Evolutionary conservation across 2,329 filamentous ascomycete genomes (phyloP).

Genomic region (Stenocarpella maydis): DNA sequence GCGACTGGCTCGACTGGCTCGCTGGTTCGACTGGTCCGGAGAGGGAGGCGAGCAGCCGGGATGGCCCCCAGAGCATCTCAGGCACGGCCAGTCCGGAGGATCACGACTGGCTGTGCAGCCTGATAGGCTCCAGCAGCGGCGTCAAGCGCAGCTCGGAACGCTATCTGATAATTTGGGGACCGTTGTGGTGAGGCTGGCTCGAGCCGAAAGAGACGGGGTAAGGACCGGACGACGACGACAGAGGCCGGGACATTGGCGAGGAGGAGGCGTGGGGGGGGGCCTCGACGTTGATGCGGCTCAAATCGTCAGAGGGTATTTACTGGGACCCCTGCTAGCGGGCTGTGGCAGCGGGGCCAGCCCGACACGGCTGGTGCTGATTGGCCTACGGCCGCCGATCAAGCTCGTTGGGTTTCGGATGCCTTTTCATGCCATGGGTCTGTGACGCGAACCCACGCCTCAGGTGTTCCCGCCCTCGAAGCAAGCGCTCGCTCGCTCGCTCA

Average conservation of each 20-base stretch:
- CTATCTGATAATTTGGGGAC: constrained; percentile 18
- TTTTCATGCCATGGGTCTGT: constrained; percentile 44
- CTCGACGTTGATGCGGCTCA: constrained; percentile 41
- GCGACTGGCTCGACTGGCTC: too few relatives aligned
- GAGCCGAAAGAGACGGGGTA: neutral
- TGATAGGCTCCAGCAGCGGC: constrained; percentile 17
- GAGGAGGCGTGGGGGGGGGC: neutral
- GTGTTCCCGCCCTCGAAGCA: constrained; percentile 12
- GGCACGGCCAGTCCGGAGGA: constrained; percentile 20
- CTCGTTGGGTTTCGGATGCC: constrained; percentile 49
- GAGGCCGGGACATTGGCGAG: neutral
- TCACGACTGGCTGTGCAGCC: constrained; percentile 6
- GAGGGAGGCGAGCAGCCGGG: constrained; percentile 22
- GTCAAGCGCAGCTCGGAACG: neutral
- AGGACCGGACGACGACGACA: constrained; percentile 6
- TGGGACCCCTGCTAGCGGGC: constrained; percentile 35
- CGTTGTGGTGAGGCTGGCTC: neutral
- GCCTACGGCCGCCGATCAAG: constrained; percentile 41
- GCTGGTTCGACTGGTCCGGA: neutral
- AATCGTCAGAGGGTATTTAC: constrained; percentile 40
- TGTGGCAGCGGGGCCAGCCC: constrained; percentile 39
- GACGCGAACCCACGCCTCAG: constrained; percentile 47
- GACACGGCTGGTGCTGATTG: neutral
- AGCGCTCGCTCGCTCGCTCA: neutral
- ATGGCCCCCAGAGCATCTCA: constrained; percentile 6